Conservation (phyloP, 176 grass and related monocot species). For the Rhynchospora pubera region DNA sequence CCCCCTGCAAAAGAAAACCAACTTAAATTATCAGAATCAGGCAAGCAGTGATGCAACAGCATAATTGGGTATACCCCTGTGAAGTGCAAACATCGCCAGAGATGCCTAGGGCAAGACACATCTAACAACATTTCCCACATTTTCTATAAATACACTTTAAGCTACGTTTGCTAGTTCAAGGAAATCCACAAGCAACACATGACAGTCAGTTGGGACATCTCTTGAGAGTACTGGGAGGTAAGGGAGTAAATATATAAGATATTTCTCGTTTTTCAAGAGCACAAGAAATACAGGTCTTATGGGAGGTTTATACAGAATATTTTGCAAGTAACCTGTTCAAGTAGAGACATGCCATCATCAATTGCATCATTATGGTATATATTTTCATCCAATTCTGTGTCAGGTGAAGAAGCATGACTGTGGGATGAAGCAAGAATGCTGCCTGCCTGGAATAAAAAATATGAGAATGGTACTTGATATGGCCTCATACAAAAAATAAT, state of each 20-base stretch:
- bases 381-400: slow-evolving; percentile 82
- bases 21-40: slow-evolving; percentile 10
- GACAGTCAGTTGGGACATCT: background rate
- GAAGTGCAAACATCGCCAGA: background rate
- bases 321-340: slow-evolving; percentile 66
- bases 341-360: slow-evolving; percentile 54
- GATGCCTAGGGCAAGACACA: background rate
- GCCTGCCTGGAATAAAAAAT: slow-evolving; percentile 96
- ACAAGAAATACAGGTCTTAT: background rate
- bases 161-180: background rate
- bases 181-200: background rate
- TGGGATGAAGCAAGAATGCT: slow-evolving; percentile 87
- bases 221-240: slow-evolving; percentile 7
- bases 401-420: slow-evolving; percentile 65
- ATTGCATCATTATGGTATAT: slow-evolving; percentile 56
- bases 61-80: background rate
- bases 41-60: background rate
- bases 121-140: background rate
- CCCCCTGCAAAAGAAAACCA: slow-evolving; percentile 36
- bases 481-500: slow-evolving; percentile 9
- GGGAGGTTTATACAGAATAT: background rate
- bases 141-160: background rate
- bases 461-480: slow-evolving; percentile 43
- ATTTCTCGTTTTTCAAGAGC: background rate
- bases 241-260: slow-evolving; percentile 20